Evolutionary conservation across 2,329 filamentous ascomycete species (phyloP), one percentile per base, ranked within the genome.

Genomic region (Hortaea sp.): DNA sequence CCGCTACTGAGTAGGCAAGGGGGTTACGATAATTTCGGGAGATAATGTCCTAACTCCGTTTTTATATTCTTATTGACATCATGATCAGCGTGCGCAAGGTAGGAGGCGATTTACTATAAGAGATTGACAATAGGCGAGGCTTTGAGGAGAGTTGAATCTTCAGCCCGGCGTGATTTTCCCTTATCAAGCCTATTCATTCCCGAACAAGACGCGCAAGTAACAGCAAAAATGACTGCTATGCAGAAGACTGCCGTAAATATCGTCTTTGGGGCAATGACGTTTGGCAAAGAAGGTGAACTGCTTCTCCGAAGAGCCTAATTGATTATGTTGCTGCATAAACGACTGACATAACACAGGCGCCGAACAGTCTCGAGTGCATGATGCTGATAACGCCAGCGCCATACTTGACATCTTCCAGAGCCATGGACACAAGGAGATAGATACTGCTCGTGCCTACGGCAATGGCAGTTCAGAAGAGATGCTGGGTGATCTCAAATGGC

Each of bases 371-470:
- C 52, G 57, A 5, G 57, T 61, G 7, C 51, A 56, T 40, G 49
- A 53, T 27, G 35, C 56, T 2, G 49, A 53, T 2, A 51, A 48
- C 4, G 53, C 52, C 27, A 44, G 43, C 31, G 50, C 41, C 10
- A 57, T 63, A 30, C 53, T 61, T 32, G 55, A 58, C 38, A 47
- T 51, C 27, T 59, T 62, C 48, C 57, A 57, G 31, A 53, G 57
- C 38, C 57, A 63, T 47, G 58, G 57, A 5, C 56, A 61, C 44
- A 57, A 51, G 32, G 57, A 62, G 41, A 54, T 60, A 39, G 58
- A 63, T 40, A 57, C 56, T 3, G 59, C 59, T 12, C 51, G 58
- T 37, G 53, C 50, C 5, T 61, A 61, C 40, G 52, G 57, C 30
- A 49, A 52, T 10, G 58, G 59, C 5, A 49, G 47, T 1, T 57